Base-by-base conservation (phyloP, 441 rosid species). In the Erodium moschatum region DNA sequence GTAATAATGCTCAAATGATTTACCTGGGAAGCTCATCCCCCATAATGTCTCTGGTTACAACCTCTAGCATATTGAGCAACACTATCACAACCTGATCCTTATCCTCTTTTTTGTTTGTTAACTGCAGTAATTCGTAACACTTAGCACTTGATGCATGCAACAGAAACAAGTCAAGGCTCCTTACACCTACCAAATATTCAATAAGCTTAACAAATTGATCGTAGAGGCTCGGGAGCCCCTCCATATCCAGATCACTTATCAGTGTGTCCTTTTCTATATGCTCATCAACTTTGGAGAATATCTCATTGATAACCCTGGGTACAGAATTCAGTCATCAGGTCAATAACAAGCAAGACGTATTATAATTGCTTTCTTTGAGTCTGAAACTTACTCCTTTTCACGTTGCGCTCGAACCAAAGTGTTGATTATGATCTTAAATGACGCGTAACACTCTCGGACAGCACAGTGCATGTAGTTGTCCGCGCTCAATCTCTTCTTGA, bases 31-130 rank as follows among this genome's bases (percentile, higher is more conserved):
- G 80, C 0, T 83, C 80, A 75, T 90, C 97, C 71, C 89, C 97
- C 81, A 81, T 77, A 87, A 92, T 92, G 75, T 95, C 98, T 77
- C 89, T 80, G 71, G 96, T 87, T 65, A 87, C 97, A 80, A 89
- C 97, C 82, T 95, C 99, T 80, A 85, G 84, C 98, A 95, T 95
- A 80, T 95, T 96, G 85, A 90, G 99, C 81, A 95, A 90, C 67
- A 88, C 86, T 73, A 95, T 89, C 70, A 95, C 98, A 73, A 95
- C 89, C 69, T 81, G 83, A 87, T 91, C 95, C 83, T 86, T 82
- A 70, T 95, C 95, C 6, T 86, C 96, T 42, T 0, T 80, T 35
- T 87, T 89, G 79, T 95, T 95, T 13, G 79, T 85, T 50, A 84
- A 72, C 99, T 95, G 81, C 74, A 81, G 64, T 66, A 61, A 64